Conservation (phyloP, 2,329 filamentous ascomycete species). For the Trichophyton rubrum region DNA sequence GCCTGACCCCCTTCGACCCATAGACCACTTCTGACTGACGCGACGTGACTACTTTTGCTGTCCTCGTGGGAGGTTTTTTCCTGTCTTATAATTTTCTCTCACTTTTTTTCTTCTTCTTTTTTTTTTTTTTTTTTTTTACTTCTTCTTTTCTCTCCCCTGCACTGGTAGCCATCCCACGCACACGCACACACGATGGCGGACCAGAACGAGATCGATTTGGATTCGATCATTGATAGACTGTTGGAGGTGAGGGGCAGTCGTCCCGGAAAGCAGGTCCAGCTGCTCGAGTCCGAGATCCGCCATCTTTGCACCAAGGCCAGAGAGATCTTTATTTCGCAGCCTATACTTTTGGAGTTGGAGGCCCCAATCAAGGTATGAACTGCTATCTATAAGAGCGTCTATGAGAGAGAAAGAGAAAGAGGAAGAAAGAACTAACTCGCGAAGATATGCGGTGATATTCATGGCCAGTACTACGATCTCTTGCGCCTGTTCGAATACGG, state of each 20-base stretch:
- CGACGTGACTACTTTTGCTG: background rate
- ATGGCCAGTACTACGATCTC: slow-evolving; percentile 97
- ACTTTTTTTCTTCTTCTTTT: slow-evolving; percentile 14
- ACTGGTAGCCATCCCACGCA: slow-evolving; percentile 11
- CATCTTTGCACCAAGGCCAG: slow-evolving; percentile 96
- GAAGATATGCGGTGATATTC: slow-evolving; percentile 97
- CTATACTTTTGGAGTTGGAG: slow-evolving; percentile 92
- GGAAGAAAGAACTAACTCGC: background rate
- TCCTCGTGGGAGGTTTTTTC: slow-evolving; percentile 9
- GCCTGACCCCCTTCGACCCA: background rate
- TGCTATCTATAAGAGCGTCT: background rate
- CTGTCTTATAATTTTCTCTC: slow-evolving; percentile 20
- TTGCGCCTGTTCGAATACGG: slow-evolving; percentile 96
- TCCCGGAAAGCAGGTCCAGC: slow-evolving; percentile 95
- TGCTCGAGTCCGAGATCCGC: slow-evolving; percentile 90
- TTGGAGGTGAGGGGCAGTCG: slow-evolving; percentile 95
- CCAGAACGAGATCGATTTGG: slow-evolving; percentile 86
- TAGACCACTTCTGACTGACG: background rate
- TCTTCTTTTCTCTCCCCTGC: slow-evolving; percentile 16
- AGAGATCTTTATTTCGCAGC: slow-evolving; percentile 99
- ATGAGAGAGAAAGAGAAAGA: no score
- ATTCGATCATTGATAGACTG: slow-evolving; percentile 97
- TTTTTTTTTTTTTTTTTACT: slow-evolving; percentile 19
- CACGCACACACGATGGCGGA: slow-evolving; percentile 47
- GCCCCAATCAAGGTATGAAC: slow-evolving; percentile 86